Conservation (phyloP, 129 eudicot species). For the Centella asiatica region DNA sequence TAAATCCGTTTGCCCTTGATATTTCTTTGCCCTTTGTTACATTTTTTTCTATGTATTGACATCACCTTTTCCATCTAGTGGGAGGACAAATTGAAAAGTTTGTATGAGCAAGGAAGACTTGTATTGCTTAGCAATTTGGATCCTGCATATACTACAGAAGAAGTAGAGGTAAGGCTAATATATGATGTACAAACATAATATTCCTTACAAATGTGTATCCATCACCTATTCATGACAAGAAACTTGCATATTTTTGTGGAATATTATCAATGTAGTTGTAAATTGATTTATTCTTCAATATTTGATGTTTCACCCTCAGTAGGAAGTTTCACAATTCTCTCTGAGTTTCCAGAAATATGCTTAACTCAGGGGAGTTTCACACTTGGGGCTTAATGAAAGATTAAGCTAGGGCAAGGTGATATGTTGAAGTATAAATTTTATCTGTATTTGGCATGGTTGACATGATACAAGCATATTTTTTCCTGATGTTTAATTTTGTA, state of each 20-base stretch:
- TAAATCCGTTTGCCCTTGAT: background rate
- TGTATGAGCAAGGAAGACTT: conserved; percentile 44
- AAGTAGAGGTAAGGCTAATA: conserved; percentile 48
- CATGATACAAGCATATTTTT: too few species aligned
- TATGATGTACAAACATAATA: too few species aligned
- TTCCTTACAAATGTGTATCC: background rate
- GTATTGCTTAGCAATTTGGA: conserved; percentile 59
- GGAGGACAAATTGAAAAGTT: conserved; percentile 48
- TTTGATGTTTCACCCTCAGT: too few species aligned
- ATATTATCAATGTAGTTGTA: too few species aligned
- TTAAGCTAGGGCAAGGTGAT: too few species aligned
- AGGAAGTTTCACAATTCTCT: too few species aligned
- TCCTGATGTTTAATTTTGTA: too few species aligned
- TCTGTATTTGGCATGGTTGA: too few species aligned
- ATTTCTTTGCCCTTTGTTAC: background rate
- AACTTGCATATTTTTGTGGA: too few species aligned
- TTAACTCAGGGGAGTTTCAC: conserved; percentile 19
- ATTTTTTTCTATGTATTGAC: background rate
- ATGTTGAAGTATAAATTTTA: too few species aligned
- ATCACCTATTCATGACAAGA: background rate
- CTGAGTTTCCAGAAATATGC: background rate
- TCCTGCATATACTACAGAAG: conserved; percentile 56
- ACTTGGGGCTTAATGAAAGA: too few species aligned
- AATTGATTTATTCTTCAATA: too few species aligned
- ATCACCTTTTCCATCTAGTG: conserved; percentile 33